A percentile compares a stretch with the other conserved stretches of the same genome.
Evolutionary conservation across 257 asterid species (phyloP).

Genomic region (Primulina huaijiensis): DNA sequence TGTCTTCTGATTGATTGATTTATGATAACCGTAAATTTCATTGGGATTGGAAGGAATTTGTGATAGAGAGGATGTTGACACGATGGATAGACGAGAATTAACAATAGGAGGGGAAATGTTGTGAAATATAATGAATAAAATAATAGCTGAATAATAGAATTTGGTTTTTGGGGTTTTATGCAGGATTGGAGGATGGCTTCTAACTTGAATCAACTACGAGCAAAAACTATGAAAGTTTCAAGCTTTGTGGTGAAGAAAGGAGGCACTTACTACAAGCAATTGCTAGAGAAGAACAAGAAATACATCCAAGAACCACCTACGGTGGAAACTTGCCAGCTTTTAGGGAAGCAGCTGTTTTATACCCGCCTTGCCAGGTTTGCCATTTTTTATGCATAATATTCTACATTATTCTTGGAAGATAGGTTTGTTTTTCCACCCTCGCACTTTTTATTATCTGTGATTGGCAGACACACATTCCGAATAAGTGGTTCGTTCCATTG

Average conservation of each 20-base stretch:
- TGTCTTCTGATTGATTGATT: too few species aligned
- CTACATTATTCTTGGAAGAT: background rate
- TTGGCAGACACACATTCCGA: too few species aligned
- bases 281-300: constrained; percentile 22
- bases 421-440: background rate
- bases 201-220: constrained; percentile 16
- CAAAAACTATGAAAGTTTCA: background rate
- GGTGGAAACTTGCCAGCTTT: constrained; percentile 14
- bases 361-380: constrained; percentile 23
- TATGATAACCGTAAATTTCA: too few species aligned
- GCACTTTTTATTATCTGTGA: background rate
- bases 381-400: background rate
- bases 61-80: too few species aligned
- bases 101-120: too few species aligned
- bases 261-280: constrained; percentile 19
- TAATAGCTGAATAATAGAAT: too few species aligned
- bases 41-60: too few species aligned
- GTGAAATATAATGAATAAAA: too few species aligned
- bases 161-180: background rate
- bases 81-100: too few species aligned
- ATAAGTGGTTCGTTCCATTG: too few species aligned
- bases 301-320: constrained; percentile 20
- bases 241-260: constrained; percentile 4
- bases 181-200: constrained; percentile 21
- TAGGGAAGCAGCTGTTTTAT: constrained; percentile 23